phyloP scores from a whole-genome alignment of 371 early-diverging fungal species.

The Rhizopus sp. region DNA sequence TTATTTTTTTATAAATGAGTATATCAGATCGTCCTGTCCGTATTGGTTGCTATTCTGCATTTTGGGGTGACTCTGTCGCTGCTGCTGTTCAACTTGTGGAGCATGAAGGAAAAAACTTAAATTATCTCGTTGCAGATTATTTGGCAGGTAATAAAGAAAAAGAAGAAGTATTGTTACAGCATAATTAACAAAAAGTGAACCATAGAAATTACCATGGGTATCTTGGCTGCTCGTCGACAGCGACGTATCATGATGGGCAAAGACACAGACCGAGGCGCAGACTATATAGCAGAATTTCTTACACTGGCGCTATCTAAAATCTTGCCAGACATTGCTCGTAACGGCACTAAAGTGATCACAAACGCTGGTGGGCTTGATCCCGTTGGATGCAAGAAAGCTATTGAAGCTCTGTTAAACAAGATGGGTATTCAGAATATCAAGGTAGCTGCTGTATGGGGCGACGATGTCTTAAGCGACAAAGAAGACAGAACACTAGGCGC shows the following conservation, averaged over 20 bases:
- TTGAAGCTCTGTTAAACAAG: conserved; percentile 56
- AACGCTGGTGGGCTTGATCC: conserved; percentile 80
- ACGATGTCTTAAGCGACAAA: conserved; percentile 54
- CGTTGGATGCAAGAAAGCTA: conserved; percentile 66
- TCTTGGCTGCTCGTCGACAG: conserved; percentile 64
- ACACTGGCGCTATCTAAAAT: conserved; percentile 55
- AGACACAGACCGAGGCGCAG: conserved; percentile 53
- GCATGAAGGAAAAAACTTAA: conserved; percentile 65
- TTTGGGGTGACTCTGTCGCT: conserved; percentile 72
- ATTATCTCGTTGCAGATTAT: conserved; percentile 75
- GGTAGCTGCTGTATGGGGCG: conserved; percentile 73
- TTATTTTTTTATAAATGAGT: conserved; percentile 6
- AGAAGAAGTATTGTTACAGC: neutral
- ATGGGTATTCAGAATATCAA: conserved; percentile 48
- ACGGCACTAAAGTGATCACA: conserved; percentile 69
- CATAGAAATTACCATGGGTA: conserved; percentile 76
- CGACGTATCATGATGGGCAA: conserved; percentile 51
- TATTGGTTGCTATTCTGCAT: conserved; percentile 74
- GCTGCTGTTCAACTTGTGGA: conserved; percentile 74
- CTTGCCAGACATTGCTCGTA: conserved; percentile 57
- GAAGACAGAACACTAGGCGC: conserved; percentile 28
- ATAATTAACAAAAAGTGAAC: neutral
- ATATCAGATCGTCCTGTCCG: conserved; percentile 46
- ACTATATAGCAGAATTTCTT: conserved; percentile 67
- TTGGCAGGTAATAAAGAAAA: conserved; percentile 52